A percentile compares a stretch with the other conserved stretches of the same genome.
phyloP scores from a whole-genome alignment of 148 eudicot species.

The Suaeda aralocaspica region DNA sequence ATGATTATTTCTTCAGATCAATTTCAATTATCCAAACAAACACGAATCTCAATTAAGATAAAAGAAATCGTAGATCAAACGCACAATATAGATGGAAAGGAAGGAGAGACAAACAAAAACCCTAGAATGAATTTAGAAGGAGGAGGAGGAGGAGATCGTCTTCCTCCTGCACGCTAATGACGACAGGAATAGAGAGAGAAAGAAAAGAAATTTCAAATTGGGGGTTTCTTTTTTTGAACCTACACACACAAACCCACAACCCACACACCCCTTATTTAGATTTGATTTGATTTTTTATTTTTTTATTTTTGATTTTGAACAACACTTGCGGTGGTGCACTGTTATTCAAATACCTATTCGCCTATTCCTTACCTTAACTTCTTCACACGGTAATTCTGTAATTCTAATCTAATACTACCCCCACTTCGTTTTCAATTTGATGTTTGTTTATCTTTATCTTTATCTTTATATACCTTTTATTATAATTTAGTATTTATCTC shows the following conservation, averaged over 20 bases:
- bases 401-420: too few species aligned
- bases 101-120: conserved; percentile 17
- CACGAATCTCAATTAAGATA: conserved; percentile 10
- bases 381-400: too few species aligned
- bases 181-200: not conserved
- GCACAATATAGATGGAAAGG: not conserved
- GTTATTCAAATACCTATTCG: too few species aligned
- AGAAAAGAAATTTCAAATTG: not conserved
- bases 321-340: too few species aligned
- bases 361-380: too few species aligned
- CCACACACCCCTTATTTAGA: not conserved
- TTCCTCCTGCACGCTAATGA: not conserved
- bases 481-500: too few species aligned
- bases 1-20: conserved; percentile 4
- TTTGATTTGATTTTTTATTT: too few species aligned
- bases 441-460: too few species aligned
- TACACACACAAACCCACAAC: too few species aligned
- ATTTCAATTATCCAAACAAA: not conserved
- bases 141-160: conserved; percentile 9
- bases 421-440: too few species aligned
- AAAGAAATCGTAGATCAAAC: conserved; percentile 20
- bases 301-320: too few species aligned
- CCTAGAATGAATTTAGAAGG: conserved; percentile 18
- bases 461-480: too few species aligned
- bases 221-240: not conserved